phyloP scores from a whole-genome alignment of 768 basidiomycete genomes.

The Leccinum obscurum region DNA sequence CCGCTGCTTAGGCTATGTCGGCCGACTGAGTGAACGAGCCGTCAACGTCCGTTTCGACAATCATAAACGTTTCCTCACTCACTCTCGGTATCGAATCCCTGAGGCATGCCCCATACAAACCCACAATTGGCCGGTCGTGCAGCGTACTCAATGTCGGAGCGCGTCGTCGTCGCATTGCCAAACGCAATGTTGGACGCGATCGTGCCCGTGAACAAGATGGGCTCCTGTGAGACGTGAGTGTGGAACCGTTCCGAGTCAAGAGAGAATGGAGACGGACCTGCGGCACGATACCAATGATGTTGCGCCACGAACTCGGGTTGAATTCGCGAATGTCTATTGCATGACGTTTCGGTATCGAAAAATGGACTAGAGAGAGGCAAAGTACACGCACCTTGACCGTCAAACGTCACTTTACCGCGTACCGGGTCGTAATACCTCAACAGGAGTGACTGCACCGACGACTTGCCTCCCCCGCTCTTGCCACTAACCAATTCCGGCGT shows the following conservation, averaged over 20 bases:
- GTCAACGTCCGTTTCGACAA: not conserved
- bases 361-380: not conserved
- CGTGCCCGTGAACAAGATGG: constrained; percentile 87
- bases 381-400: constrained; percentile 67
- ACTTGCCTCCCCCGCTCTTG: constrained; percentile 92
- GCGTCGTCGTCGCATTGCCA: constrained; percentile 71
- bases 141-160: constrained; percentile 83
- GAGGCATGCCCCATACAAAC: constrained; percentile 92
- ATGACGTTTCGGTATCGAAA: constrained; percentile 12
- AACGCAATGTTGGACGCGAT: constrained; percentile 96
- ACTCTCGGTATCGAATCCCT: constrained; percentile 94
- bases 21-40: constrained; percentile 17
- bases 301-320: too few relatives aligned
- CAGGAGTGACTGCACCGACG: constrained; percentile 84
- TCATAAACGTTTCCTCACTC: constrained; percentile 25
- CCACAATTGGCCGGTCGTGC: constrained; percentile 94
- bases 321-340: constrained; percentile 44
- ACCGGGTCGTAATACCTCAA: constrained; percentile 88
- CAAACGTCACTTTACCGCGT: constrained; percentile 79
- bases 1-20: constrained; percentile 51
- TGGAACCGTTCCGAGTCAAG: too few relatives aligned
- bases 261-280: not conserved
- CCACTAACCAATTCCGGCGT: constrained; percentile 50
- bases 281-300: too few relatives aligned
- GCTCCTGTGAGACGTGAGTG: constrained; percentile 46